These are phyloP conservation scores for Kockiozyma suomiensis DNA, from an alignment of 805 yeast genomes.

Conservation along the genomic window DNA sequence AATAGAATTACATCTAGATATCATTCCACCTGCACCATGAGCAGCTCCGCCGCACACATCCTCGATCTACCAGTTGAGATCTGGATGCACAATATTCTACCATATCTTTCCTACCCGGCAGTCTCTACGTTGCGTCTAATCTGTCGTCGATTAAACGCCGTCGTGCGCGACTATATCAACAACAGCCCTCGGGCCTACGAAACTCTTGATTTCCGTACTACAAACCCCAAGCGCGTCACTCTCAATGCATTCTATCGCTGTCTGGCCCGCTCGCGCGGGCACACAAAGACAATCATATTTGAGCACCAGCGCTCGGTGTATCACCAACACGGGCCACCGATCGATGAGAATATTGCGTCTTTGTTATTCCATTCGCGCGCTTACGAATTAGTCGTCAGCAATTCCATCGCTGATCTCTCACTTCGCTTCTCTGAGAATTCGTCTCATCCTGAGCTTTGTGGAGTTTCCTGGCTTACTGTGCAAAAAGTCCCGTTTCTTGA, in stretches of 20 bases:
- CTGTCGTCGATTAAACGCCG: neutral
- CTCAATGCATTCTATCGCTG: conserved; percentile 1
- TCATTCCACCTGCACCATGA: neutral
- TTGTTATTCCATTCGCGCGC: conserved; percentile 1
- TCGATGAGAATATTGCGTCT: conserved; percentile 6
- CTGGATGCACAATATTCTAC: conserved; percentile 9
- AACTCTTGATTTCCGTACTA: neutral
- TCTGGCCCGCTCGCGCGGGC: conserved; percentile 1
- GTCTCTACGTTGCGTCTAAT: neutral
- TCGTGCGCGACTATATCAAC: conserved; percentile 4
- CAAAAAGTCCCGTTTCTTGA: conserved; percentile 9
- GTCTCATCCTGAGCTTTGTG: conserved; percentile 2
- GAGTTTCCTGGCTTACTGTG: conserved; percentile 9
- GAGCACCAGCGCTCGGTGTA: conserved; percentile 2
- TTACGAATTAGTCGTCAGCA: neutral
- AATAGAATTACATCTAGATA: too few relatives aligned
- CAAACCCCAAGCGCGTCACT: neutral
- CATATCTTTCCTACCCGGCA: conserved; percentile 1
- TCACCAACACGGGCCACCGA: neutral
- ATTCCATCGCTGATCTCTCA: neutral
- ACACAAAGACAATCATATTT: neutral
- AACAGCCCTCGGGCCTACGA: neutral
- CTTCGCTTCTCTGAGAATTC: conserved; percentile 1
- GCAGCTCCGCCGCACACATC: neutral
- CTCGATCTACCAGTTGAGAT: conserved; percentile 4